Conservation (phyloP, 345 rosid genomes). For the Pugionium dolabratum region DNA sequence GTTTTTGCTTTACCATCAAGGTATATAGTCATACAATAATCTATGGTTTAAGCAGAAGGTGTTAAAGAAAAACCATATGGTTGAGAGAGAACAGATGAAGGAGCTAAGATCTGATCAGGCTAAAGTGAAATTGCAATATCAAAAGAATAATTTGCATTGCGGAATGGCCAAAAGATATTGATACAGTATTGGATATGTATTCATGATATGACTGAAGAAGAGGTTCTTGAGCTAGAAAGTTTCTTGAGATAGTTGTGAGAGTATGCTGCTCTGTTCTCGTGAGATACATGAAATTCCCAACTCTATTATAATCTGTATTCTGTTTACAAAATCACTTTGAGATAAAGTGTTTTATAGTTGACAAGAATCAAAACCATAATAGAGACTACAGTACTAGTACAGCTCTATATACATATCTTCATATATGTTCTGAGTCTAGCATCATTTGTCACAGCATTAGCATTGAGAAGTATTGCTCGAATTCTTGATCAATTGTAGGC, state of each 20-base stretch:
- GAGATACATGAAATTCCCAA: neutral
- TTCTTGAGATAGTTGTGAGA: neutral
- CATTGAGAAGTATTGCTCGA: constrained; percentile 80
- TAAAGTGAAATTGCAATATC: no score
- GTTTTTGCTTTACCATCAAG: no score
- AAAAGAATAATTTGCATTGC: no score
- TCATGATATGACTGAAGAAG: no score
- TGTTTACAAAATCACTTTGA: constrained; percentile 26
- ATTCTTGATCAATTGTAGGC: constrained; percentile 93
- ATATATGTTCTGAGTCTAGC: constrained; percentile 19
- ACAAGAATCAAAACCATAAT: constrained; percentile 24
- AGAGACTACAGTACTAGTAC: constrained; percentile 13
- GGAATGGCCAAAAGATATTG: no score
- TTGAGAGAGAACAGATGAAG: no score
- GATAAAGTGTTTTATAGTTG: constrained; percentile 21
- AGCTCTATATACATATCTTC: constrained; percentile 32
- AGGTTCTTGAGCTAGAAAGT: no score
- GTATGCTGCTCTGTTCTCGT: neutral
- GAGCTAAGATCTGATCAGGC: no score
- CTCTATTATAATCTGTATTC: neutral
- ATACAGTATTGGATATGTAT: no score
- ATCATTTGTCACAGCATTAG: constrained; percentile 62
- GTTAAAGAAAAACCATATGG: no score
- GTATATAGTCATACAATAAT: no score
- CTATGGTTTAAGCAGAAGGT: no score